These are phyloP conservation scores for Passiflora organensis DNA, from an alignment of 345 rosid species.

Conservation along the genomic window DNA sequence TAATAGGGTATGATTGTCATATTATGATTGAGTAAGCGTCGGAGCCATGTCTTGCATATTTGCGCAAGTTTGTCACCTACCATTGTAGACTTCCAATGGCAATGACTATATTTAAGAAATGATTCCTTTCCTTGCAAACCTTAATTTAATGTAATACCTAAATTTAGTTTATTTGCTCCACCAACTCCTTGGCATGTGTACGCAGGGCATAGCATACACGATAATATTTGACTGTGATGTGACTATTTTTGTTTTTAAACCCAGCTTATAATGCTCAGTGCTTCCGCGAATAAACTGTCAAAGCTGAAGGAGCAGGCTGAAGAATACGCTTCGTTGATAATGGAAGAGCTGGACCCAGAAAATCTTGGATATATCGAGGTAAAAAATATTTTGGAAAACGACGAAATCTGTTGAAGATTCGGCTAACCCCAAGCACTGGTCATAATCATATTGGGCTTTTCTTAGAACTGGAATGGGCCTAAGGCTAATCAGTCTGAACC, in stretches of 20 bases:
- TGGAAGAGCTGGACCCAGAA: conserved; percentile 98
- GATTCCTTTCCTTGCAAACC: no score
- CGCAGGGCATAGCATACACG: not conserved
- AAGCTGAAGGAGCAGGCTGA: conserved; percentile 91
- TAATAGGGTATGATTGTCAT: not conserved
- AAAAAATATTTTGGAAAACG: conserved; percentile 1
- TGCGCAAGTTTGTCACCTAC: not conserved
- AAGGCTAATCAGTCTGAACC: no score
- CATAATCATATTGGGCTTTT: no score
- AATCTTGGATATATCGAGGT: conserved; percentile 94
- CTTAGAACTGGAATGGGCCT: no score
- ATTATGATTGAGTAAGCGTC: not conserved
- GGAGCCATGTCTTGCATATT: not conserved
- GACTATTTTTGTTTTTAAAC: not conserved
- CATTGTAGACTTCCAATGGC: not conserved
- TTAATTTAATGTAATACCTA: no score
- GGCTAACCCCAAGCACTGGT: no score
- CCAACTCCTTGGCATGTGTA: not conserved
- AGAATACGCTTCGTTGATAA: conserved; percentile 82
- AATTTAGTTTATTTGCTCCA: no score
- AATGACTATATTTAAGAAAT: not conserved
- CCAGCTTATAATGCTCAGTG: conserved; percentile 94
- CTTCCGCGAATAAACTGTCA: conserved; percentile 86
- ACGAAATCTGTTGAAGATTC: no score
- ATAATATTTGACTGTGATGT: not conserved